A percentile compares a stretch with the other conserved stretches of the same genome.
phyloP scores from a whole-genome alignment of 2,329 filamentous ascomycete species.

The Rhynchosporium graminicola region DNA sequence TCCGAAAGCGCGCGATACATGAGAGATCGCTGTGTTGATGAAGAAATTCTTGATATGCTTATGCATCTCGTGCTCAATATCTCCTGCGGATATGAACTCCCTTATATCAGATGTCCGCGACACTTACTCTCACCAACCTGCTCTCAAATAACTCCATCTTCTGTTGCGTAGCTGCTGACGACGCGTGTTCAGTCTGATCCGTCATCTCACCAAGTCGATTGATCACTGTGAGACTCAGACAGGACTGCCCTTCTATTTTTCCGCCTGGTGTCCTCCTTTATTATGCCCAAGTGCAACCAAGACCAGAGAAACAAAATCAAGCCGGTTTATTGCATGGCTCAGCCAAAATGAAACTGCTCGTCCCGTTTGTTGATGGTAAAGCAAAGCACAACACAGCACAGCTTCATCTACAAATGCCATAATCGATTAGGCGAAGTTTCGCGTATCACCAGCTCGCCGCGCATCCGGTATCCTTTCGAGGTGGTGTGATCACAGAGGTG shows the following conservation, averaged over 20 bases:
- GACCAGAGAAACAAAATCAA: not conserved
- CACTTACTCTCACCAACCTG: not conserved
- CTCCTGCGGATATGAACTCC: slow-evolving; percentile 4
- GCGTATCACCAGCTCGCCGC: not conserved
- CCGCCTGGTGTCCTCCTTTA: not conserved
- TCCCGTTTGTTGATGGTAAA: not conserved
- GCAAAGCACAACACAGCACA: slow-evolving; percentile 1
- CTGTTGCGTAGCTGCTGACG: not conserved
- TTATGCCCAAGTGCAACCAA: slow-evolving; percentile 5
- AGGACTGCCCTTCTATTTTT: not conserved
- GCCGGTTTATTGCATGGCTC: not conserved
- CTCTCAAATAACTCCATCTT: not conserved
- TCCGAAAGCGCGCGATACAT: not conserved
- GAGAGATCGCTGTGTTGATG: not conserved
- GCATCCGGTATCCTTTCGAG: too few relatives aligned
- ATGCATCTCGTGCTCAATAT: slow-evolving; percentile 4
- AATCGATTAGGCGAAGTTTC: not conserved
- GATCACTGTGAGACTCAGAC: too few relatives aligned
- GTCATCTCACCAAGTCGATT: not conserved
- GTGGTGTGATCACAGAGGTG: not conserved
- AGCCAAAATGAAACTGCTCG: not conserved
- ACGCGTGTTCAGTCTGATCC: slow-evolving; percentile 1
- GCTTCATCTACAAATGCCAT: not conserved
- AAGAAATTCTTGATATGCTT: not conserved
- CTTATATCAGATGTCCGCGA: not conserved